Base-by-base conservation (phyloP, 1,284 basidiomycete genomes). In the Singerocomus inundabilis region DNA sequence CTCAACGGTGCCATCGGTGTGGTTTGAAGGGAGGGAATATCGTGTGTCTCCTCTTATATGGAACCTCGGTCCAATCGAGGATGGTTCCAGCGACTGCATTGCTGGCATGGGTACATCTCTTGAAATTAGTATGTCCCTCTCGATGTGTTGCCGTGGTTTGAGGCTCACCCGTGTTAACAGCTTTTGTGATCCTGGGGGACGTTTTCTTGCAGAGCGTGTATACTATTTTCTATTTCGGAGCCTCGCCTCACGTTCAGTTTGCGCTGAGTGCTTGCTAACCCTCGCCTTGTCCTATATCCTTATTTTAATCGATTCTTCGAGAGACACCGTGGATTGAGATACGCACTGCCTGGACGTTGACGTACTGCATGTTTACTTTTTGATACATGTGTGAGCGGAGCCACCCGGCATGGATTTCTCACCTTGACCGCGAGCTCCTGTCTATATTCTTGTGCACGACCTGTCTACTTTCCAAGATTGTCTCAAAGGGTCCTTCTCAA, bases 181-280 rank as follows among this genome's bases (percentile, higher is more conserved):
- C 4, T 6, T 59, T 64, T 33, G 25, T 44, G 21, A 62, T 64
- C 35, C 4, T 65, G 8, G 62, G 55, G 25, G 62, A 54, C 24
- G 55, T 61, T n/a, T 56, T 64, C 21, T 36, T 66, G 31, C 57
- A 26, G 35, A 49, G 44, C 12, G 52, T 62, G 3, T 66, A 62
- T 28, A 49, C 57, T 16, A 45, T 66, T 21, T 62, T 66, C 42
- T 51, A 62, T 16, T 61, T 61, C 30, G 38, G 24, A 13, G 8
- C 28, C n/a, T 25, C 13, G 5, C 40, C 51, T 16, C 11, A 12
- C 2, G 62, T 62, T 33, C 30, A 32, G 21, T 55, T 62, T 52
- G 61, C 59, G 30, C 35, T 49, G 3, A 57, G 62, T 39, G 32
- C 10, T 31, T 44, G 36, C 44, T 53, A 25, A 6, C 7, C 21